Evolutionary conservation across 495 filamentous ascomycete genomes (phyloP), one percentile per base, ranked within the genome.

Genomic region (Penicillium psychrofluorescens): DNA sequence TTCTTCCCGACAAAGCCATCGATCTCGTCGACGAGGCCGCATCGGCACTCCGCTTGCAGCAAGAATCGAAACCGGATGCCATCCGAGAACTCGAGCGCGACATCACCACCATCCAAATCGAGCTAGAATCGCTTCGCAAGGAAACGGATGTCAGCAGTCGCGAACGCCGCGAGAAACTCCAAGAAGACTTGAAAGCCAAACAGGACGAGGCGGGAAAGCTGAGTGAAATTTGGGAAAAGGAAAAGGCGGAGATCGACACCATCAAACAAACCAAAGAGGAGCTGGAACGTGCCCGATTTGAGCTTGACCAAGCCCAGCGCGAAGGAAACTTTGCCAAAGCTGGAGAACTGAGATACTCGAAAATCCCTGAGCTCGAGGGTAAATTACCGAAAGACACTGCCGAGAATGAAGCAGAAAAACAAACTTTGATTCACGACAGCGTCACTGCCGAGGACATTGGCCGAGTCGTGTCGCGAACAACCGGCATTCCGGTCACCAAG

Each of bases 71-170:
- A 50, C 92, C 92, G 0, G 92, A 98, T 46, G 79, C 88, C 11
- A 96, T 98, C 28, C 81, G 89, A 57, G 79, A 85, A 40, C 76
- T 96, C 13, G 92, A 97, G 54, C 86, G 91, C 38, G 84, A 87
- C 54, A 95, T 98, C 39, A 90, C 95, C 72, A 97, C 92, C 1
- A 86, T 97, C 33, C 91, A 95, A 54, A 98, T 98, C 51, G 92
- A 98, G 62, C 74, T 98, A 1, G 92, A 98, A 60, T 95, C 90
- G 41, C 74, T 98, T 28, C 79, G 92, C 39, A 97, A 97, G 50
- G 92, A 98, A 63, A 95, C 82, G 11, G 92, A 98, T 54, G 68
- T 94, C 34, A 80, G 81, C 10, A 95, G 88, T 47, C 79, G 79
- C 47, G 92, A 97, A 63, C 80, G 92, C n/a, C 78, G 88, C 15